These are phyloP conservation scores for Penicillium coprophilum DNA, from an alignment of 495 filamentous ascomycete species.

Conservation along the genomic window DNA sequence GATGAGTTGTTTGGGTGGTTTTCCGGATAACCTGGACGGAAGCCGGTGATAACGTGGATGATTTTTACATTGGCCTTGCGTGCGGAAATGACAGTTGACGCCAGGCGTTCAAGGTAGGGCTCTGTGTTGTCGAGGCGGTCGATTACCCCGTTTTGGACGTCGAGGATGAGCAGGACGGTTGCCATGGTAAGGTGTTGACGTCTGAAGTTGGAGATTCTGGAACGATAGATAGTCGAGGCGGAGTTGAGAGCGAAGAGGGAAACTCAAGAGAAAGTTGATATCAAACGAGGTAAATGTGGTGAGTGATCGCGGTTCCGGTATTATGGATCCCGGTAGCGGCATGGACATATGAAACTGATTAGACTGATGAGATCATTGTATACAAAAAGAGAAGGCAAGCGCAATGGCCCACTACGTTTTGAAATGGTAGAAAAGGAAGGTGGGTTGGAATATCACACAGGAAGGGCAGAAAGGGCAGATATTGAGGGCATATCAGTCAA, in stretches of 20 bases:
- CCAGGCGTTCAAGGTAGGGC: constrained; percentile 29
- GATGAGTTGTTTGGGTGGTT: constrained; percentile 25
- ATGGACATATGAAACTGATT: background rate
- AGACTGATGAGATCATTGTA: background rate
- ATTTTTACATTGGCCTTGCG: constrained; percentile 28
- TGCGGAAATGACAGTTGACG: constrained; percentile 24
- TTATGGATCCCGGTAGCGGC: constrained; percentile 12
- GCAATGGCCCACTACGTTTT: background rate
- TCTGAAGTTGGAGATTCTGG: background rate
- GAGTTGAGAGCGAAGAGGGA: background rate
- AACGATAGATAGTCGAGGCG: background rate
- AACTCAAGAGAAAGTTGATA: background rate
- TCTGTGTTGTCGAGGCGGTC: constrained; percentile 17
- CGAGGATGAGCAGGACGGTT: constrained; percentile 37
- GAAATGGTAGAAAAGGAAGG: background rate
- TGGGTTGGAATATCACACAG: background rate
- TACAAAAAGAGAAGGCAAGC: background rate
- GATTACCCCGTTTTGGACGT: constrained; percentile 36
- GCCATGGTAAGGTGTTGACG: constrained; percentile 20
- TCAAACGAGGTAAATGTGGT: background rate
- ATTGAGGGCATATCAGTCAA: background rate
- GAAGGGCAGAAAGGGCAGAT: too few relatives aligned
- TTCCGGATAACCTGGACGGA: constrained; percentile 38
- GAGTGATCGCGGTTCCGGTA: constrained; percentile 2
- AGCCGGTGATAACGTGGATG: constrained; percentile 36